Evolutionary conservation across 495 filamentous ascomycete species (phyloP), one percentile per base, ranked within the genome.

Genomic region (Aspergillus haitiensis): DNA sequence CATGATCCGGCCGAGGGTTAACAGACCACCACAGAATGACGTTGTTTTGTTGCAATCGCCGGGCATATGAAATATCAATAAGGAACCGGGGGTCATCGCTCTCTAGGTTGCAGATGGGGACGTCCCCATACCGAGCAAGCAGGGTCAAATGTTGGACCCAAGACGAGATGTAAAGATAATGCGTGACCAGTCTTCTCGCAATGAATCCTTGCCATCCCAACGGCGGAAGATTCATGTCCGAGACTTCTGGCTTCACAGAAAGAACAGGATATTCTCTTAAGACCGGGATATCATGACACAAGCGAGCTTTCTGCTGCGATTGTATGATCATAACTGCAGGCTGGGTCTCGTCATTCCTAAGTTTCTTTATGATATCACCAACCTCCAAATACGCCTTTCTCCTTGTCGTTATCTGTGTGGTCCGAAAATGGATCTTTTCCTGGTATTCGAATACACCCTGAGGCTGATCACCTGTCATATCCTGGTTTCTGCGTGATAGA

Each of bases 1-100:
- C 94, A 76, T 99, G 94, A 65, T 99, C 94, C 31, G 95, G 94
- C 54, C 84, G 84, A 6, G 94, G 84, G 32, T 85, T 87, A 11
- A 81, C 80, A 35, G 92, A 97, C 94, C 94, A 99, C 94, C 94
- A 99, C n/a, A 99, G 81, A 13, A 99, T 88, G 6, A 99, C 90
- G 61, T 93, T 93, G 67, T 93, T 96, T 64, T 89, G 86, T 67
- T 94, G 92, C 52, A 99, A 76, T 10, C 95, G 86, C 52, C 94
- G 78, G 1, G 94, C 94, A 72, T 98, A 99, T 3, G 94, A 90
- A 46, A 99, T 84, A 68, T 99, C 94, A 66, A 99, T 98, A 53
- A 98, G 75, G 70, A 91, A 99, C 21, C 89, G 82, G 16, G 94
- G 93, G 67, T 99, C 94, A 63, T 98, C 93, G 45, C 85, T 86